These are phyloP conservation scores for Thelephora aurantiotincta DNA, from an alignment of 768 basidiomycete species.

Conservation along the genomic window DNA sequence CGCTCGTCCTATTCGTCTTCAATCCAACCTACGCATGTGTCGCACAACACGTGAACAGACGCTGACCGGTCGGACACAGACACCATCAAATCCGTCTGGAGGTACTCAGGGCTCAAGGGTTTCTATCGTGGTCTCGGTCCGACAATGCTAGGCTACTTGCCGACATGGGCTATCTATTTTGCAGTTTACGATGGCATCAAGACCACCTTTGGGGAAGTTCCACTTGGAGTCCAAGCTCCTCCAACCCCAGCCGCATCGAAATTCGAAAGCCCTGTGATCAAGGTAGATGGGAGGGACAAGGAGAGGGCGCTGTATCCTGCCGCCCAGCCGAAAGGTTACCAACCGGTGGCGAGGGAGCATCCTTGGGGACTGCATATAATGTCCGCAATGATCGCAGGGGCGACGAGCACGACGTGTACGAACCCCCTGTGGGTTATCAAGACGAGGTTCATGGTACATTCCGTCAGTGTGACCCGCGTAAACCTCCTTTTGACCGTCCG, in stretches of 20 bases:
- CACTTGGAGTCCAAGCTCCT: conserved; percentile 23
- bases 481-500: background rate
- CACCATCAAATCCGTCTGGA: conserved; percentile 41
- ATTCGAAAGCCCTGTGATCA: no score
- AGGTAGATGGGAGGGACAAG: conserved; percentile 7
- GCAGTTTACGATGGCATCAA: conserved; percentile 96
- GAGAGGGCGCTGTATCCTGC: conserved; percentile 58
- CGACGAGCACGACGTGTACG: conserved; percentile 82
- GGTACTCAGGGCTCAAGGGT: conserved; percentile 67
- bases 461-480: conserved; percentile 1
- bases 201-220: conserved; percentile 56
- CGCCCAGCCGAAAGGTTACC: conserved; percentile 75
- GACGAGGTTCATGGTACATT: conserved; percentile 90
- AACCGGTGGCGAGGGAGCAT: conserved; percentile 66
- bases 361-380: conserved; percentile 82
- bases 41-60: conserved; percentile 13
- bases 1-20: conserved; percentile 10
- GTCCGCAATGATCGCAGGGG: conserved; percentile 94
- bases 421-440: conserved; percentile 99
- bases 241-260: no score
- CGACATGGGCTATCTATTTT: conserved; percentile 99
- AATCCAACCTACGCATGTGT: conserved; percentile 5
- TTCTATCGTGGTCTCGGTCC: conserved; percentile 96
- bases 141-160: conserved; percentile 90
- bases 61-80: conserved; percentile 19